Evolutionary conservation across 2,329 filamentous ascomycete species (phyloP).

Genomic region (Paracorniculantispora psalliotae): DNA sequence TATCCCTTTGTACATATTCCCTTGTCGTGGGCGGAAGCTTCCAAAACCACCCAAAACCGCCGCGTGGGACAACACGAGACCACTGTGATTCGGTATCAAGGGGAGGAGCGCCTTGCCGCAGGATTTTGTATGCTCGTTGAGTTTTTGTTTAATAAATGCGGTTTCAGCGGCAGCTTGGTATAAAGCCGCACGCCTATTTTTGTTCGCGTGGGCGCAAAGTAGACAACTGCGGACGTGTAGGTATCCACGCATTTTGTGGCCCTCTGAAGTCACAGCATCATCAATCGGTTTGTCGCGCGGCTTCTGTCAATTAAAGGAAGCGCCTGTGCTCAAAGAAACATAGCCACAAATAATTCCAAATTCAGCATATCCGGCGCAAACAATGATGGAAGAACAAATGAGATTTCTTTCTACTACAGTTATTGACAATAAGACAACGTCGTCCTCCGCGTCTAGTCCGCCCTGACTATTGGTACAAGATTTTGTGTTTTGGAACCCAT

Average conservation of each 20-base stretch:
- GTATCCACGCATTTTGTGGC: background rate
- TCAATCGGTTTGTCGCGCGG: too few relatives aligned
- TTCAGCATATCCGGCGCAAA: background rate
- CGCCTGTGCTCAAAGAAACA: background rate
- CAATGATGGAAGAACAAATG: background rate
- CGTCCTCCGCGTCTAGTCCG: conserved; percentile 34
- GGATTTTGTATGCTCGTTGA: background rate
- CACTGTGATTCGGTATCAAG: background rate
- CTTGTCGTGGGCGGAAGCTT: conserved; percentile 5
- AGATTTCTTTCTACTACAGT: conserved; percentile 39
- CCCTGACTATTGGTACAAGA: conserved; percentile 41
- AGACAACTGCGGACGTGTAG: background rate
- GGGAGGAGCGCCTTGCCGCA: background rate
- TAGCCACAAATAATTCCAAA: background rate
- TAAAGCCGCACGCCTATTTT: background rate
- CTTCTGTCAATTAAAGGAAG: background rate
- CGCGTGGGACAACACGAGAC: conserved; percentile 10
- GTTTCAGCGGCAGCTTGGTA: background rate
- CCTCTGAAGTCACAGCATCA: background rate
- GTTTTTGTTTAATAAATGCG: background rate
- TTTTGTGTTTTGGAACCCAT: conserved; percentile 31
- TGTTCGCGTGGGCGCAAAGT: background rate
- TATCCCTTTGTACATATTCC: background rate
- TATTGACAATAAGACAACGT: conserved; percentile 39
- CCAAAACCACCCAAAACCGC: conserved; percentile 10